Percentiles rank a stretch among this genome's conserved stretches.
These are phyloP conservation scores for Torrubiellomyces zombiae DNA, from an alignment of 2,329 filamentous ascomycete genomes.

Conservation along the genomic window DNA sequence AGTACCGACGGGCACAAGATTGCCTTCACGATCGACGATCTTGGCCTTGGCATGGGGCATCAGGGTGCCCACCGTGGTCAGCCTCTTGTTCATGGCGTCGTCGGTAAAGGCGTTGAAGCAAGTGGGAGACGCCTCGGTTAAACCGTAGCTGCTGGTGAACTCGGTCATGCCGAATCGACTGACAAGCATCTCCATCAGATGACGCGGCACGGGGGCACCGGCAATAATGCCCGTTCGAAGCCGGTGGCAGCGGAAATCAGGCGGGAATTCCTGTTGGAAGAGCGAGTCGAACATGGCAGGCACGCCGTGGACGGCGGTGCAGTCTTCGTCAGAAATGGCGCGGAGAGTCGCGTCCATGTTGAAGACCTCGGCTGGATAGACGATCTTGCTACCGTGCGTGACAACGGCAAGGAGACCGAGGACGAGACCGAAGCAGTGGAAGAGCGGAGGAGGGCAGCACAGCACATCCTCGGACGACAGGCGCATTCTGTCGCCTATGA, in stretches of 20 bases:
- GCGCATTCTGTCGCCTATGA: slow-evolving; percentile 59
- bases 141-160: slow-evolving; percentile 53
- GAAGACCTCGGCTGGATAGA: slow-evolving; percentile 62
- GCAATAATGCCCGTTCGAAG: slow-evolving; percentile 66
- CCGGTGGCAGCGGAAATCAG: slow-evolving; percentile 26
- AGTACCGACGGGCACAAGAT: slow-evolving; percentile 48
- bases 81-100: slow-evolving; percentile 47
- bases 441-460: slow-evolving; percentile 69
- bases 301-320: slow-evolving; percentile 65
- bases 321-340: slow-evolving; percentile 48
- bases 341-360: slow-evolving; percentile 48
- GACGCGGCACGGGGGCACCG: slow-evolving; percentile 57
- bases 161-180: slow-evolving; percentile 58
- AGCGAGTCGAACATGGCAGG: slow-evolving; percentile 70
- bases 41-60: slow-evolving; percentile 65
- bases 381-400: slow-evolving; percentile 59
- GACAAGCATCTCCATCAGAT: slow-evolving; percentile 58
- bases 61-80: slow-evolving; percentile 59
- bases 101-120: slow-evolving; percentile 68
- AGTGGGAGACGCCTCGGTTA: slow-evolving; percentile 66
- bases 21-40: slow-evolving; percentile 52
- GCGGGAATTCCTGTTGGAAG: slow-evolving; percentile 27
- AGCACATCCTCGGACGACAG: slow-evolving; percentile 50
- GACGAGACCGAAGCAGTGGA: slow-evolving; percentile 75
- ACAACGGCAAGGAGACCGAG: slow-evolving; percentile 56